Evolutionary conservation across 2,329 filamentous ascomycete species (phyloP).

Genomic region (Teratosphaeria destructans): DNA sequence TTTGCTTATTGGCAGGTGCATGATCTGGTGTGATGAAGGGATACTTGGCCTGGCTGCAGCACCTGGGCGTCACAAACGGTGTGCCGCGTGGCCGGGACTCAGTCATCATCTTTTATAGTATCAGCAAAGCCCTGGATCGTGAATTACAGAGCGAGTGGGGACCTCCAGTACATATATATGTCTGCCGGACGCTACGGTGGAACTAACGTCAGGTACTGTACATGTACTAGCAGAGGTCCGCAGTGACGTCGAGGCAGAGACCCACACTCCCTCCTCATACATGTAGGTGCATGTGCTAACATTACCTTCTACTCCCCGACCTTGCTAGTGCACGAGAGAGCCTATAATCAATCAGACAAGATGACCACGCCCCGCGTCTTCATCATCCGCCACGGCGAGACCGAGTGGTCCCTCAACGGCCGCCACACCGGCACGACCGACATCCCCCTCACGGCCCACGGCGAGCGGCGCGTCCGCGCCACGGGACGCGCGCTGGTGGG

Average conservation of each 20-base stretch:
- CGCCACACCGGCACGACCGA: constrained; percentile 74
- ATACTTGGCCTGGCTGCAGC: not conserved
- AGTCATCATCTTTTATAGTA: not conserved
- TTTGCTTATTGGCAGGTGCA: not conserved
- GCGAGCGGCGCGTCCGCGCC: constrained; percentile 43
- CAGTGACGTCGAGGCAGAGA: not conserved
- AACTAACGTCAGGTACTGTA: not conserved
- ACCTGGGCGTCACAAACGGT: not conserved
- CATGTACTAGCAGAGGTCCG: not conserved
- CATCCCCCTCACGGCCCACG: constrained; percentile 72
- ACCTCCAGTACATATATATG: not conserved
- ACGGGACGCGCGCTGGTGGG: constrained; percentile 81
- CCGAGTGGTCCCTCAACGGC: constrained; percentile 83
- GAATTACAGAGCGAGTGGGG: not conserved
- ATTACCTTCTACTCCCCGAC: not conserved
- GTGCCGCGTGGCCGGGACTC: not conserved
- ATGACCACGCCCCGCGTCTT: constrained; percentile 40
- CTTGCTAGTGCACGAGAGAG: not conserved
- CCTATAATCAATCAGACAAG: not conserved
- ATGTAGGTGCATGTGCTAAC: not conserved
- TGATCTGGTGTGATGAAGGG: not conserved
- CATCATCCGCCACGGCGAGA: constrained; percentile 75
- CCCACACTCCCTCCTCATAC: not conserved
- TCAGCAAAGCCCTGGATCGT: no score
- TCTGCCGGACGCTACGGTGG: not conserved